Evolutionary conservation across 2,329 filamentous ascomycete species (phyloP).

Genomic region (Aspergillus novoparasiticus): DNA sequence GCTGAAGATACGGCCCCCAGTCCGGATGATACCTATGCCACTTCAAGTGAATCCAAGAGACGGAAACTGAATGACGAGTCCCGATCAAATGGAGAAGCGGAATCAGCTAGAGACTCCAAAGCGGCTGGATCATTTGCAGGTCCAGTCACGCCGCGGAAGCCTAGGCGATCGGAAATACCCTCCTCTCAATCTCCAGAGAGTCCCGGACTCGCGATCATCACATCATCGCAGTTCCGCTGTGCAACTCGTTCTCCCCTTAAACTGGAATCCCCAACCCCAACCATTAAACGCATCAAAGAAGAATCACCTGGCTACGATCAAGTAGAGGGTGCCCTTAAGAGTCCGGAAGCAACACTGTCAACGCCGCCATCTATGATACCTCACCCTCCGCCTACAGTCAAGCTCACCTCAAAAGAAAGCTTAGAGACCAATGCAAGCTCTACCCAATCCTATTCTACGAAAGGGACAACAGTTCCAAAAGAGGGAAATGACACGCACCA

Average conservation of each 20-base stretch:
- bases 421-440: conserved; percentile 3
- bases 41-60: conserved; percentile 22
- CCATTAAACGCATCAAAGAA: conserved; percentile 22
- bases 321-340: conserved; percentile 10
- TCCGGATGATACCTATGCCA: neutral
- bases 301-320: conserved; percentile 15
- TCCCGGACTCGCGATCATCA: conserved; percentile 39
- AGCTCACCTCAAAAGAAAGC: conserved; percentile 1
- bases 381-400: conserved; percentile 1
- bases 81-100: conserved; percentile 9
- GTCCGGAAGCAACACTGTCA: neutral
- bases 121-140: neutral
- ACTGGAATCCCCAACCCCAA: conserved; percentile 4
- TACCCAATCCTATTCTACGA: conserved; percentile 5
- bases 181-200: conserved; percentile 49
- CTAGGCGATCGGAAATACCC: conserved; percentile 37
- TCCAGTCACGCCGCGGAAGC: conserved; percentile 39
- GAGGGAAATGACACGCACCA: neutral
- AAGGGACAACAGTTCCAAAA: neutral
- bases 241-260: conserved; percentile 33
- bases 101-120: neutral
- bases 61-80: conserved; percentile 21
- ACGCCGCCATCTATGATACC: conserved; percentile 1
- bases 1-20: neutral
- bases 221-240: conserved; percentile 36